Conservation (phyloP, 208 protist species). For the Acanthamoeba lenticulata region DNA sequence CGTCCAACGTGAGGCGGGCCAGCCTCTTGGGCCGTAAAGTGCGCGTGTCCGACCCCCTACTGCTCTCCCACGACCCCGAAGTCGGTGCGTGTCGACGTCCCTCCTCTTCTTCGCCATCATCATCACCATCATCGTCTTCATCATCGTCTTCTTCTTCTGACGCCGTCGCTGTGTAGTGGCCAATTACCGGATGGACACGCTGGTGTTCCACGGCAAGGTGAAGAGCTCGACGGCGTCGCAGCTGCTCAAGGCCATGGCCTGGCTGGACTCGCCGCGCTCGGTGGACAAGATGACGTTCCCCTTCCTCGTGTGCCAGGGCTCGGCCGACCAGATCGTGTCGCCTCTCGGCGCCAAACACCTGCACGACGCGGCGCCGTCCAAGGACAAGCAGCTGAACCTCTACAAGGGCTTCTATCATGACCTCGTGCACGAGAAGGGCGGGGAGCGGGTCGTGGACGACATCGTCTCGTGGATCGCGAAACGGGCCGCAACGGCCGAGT, state of each 20-base stretch:
- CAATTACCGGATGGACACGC: neutral
- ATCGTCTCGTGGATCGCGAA: slow-evolving; percentile 10
- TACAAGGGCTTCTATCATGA: too few relatives aligned
- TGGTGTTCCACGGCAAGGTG: neutral
- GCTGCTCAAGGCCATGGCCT: neutral
- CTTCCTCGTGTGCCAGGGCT: neutral
- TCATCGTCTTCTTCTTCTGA: too few relatives aligned
- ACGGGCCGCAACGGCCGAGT: neutral
- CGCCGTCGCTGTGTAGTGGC: neutral
- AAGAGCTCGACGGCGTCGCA: neutral
- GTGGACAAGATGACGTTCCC: neutral
- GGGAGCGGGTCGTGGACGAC: neutral
- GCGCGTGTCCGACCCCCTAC: neutral
- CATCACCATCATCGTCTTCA: too few relatives aligned
- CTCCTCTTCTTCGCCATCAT: too few relatives aligned
- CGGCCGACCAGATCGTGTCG: neutral
- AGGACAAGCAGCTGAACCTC: too few relatives aligned
- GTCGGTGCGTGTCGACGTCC: neutral
- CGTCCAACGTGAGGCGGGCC: neutral
- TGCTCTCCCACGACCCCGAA: neutral
- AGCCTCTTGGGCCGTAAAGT: neutral
- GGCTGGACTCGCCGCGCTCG: neutral
- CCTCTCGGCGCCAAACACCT: too few relatives aligned
- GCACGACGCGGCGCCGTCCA: neutral
- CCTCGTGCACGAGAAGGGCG: too few relatives aligned